Conservation (phyloP, 495 filamentous ascomycete species). For the Penicillium atrosanguineum region DNA sequence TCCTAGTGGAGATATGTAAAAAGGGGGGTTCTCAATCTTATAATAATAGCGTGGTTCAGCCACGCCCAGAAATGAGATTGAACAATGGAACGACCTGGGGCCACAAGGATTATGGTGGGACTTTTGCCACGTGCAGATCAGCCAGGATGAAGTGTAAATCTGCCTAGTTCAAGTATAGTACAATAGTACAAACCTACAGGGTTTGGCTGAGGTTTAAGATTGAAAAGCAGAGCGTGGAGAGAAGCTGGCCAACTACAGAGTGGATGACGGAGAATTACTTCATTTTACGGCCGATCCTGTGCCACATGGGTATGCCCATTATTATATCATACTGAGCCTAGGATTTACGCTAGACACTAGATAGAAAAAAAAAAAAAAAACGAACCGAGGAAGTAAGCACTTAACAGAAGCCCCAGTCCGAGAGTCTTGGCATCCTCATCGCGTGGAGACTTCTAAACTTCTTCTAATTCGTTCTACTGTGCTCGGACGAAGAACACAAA, state of each 20-base stretch:
- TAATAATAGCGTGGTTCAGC: neutral
- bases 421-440: neutral
- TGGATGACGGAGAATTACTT: neutral
- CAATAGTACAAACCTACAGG: neutral
- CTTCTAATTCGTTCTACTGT: neutral
- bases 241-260: neutral
- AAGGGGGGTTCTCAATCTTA: neutral
- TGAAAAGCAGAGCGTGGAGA: neutral
- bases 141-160: slow-evolving; percentile 7
- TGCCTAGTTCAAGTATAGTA: neutral
- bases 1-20: neutral
- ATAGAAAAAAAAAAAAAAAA: neutral
- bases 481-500: neutral
- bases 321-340: neutral
- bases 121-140: slow-evolving; percentile 25
- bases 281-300: neutral
- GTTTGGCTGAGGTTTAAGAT: neutral
- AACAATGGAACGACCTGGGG: neutral
- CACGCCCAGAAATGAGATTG: neutral
- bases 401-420: neutral
- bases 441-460: neutral
- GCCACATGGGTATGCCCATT: neutral
- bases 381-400: neutral
- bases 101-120: slow-evolving; percentile 6
- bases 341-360: neutral